A percentile compares a stretch with the other conserved stretches of the same genome.
Conservation (phyloP, 208 protist genomes). For the Zelonia costaricensis region DNA sequence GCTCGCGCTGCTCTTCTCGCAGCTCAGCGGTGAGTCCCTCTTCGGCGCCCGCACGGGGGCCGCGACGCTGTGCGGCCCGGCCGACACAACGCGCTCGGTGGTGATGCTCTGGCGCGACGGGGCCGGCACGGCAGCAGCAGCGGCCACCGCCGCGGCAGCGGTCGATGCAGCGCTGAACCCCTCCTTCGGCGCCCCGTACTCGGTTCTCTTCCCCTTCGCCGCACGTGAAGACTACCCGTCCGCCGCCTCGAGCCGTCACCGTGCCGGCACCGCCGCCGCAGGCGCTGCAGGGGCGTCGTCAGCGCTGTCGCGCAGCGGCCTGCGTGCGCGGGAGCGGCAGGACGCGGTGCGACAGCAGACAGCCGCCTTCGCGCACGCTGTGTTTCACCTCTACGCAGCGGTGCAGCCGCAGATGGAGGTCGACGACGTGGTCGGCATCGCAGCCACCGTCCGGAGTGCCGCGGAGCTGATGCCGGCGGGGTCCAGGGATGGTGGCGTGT, state of each 20-base stretch:
- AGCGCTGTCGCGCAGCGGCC: slow-evolving; percentile 5
- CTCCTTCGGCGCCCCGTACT: slow-evolving; percentile 45
- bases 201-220: slow-evolving; percentile 52
- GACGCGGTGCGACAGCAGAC: slow-evolving; percentile 20
- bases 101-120: slow-evolving; percentile 11
- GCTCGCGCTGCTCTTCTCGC: slow-evolving; percentile 51
- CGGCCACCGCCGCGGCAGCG: neutral
- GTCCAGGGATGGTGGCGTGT: too few species aligned
- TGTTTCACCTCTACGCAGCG: slow-evolving; percentile 21
- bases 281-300: too few species aligned
- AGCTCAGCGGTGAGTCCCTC: slow-evolving; percentile 65
- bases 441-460: slow-evolving; percentile 17
- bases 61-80: slow-evolving; percentile 12
- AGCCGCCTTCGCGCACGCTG: slow-evolving; percentile 1
- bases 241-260: neutral
- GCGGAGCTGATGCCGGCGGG: too few species aligned
- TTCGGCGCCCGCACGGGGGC: slow-evolving; percentile 44
- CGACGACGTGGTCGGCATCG: slow-evolving; percentile 25
- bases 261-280: neutral
- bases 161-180: neutral
- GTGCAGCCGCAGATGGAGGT: slow-evolving; percentile 22
- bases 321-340: slow-evolving; percentile 20
- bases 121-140: neutral
- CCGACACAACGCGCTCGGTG: slow-evolving; percentile 15
- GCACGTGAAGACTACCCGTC: slow-evolving; percentile 7